Conservation (phyloP, 148 eudicot genomes). For the Nepenthes mirabilis region DNA sequence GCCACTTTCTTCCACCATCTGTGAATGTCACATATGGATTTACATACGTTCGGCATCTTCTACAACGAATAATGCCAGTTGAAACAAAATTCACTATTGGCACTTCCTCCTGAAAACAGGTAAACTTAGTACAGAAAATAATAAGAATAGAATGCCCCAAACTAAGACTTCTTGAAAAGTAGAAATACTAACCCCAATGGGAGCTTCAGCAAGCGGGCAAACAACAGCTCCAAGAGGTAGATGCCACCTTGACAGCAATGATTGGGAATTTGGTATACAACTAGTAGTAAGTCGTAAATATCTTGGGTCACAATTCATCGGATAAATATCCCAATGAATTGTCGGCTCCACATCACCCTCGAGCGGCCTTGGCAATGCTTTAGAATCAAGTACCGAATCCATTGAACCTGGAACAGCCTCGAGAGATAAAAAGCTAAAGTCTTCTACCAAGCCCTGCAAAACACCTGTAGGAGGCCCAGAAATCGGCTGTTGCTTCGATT, state of each 20-base stretch:
- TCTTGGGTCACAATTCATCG: slow-evolving; percentile 68
- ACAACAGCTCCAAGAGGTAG: slow-evolving; percentile 97
- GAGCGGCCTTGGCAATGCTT: slow-evolving; percentile 75
- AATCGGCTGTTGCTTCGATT: slow-evolving; percentile 1
- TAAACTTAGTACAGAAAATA: slow-evolving; percentile 6
- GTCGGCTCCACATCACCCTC: slow-evolving; percentile 75
- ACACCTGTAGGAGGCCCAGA: slow-evolving; percentile 52
- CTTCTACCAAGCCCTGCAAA: slow-evolving; percentile 58
- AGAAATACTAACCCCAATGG: slow-evolving; percentile 60
- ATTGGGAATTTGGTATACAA: slow-evolving; percentile 80
- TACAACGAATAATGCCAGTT: slow-evolving; percentile 88
- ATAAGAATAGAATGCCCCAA: slow-evolving; percentile 4
- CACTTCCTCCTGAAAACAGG: slow-evolving; percentile 73
- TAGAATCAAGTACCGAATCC: slow-evolving; percentile 72
- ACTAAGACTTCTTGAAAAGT: neutral
- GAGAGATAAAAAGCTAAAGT: slow-evolving; percentile 70
- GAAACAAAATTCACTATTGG: slow-evolving; percentile 77
- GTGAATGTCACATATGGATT: slow-evolving; percentile 83
- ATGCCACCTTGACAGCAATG: slow-evolving; percentile 93
- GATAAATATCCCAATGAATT: slow-evolving; percentile 36
- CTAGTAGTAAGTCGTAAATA: slow-evolving; percentile 70
- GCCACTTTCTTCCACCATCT: slow-evolving; percentile 96
- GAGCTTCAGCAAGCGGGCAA: slow-evolving; percentile 97
- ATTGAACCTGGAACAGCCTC: slow-evolving; percentile 70
- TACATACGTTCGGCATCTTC: slow-evolving; percentile 93